phyloP scores from a whole-genome alignment of 306 rosid genomes.

The Sesbania bispinosa region DNA sequence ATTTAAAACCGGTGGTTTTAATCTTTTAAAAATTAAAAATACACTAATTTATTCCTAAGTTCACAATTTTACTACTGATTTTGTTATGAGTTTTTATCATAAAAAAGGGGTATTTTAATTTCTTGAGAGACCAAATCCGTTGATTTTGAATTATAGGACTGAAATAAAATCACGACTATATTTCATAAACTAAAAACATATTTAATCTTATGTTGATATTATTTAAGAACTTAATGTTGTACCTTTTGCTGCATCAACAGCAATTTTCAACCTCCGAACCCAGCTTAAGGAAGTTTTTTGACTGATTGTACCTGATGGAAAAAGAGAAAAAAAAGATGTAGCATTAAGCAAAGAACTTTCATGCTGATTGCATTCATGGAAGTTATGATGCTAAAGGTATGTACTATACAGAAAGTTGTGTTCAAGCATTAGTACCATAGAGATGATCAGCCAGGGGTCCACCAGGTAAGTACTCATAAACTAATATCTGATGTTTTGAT shows the following conservation, averaged over 20 bases:
- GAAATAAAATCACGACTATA: too few relatives aligned
- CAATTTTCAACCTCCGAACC: slow-evolving; percentile 92
- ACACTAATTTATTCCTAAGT: too few relatives aligned
- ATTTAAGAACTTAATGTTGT: background rate
- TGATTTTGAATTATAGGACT: too few relatives aligned
- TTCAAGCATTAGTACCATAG: slow-evolving; percentile 53
- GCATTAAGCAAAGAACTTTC: background rate
- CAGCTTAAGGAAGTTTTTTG: slow-evolving; percentile 66
- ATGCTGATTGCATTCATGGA: background rate
- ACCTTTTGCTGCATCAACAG: slow-evolving; percentile 97
- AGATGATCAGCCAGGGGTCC: slow-evolving; percentile 88
- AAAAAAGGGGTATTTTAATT: too few relatives aligned
- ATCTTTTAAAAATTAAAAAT: too few relatives aligned
- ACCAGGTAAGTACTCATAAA: slow-evolving; percentile 88
- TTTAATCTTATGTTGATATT: too few relatives aligned
- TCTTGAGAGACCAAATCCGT: too few relatives aligned
- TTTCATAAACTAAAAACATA: too few relatives aligned
- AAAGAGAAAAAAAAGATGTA: background rate
- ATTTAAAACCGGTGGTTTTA: too few relatives aligned
- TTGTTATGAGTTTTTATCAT: too few relatives aligned
- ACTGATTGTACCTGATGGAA: slow-evolving; percentile 54
- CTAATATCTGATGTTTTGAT: slow-evolving; percentile 88
- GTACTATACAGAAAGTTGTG: background rate
- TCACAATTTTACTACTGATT: too few relatives aligned
- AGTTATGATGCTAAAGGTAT: background rate